phyloP scores from a whole-genome alignment of 116 monocot species.

The Iris pallida region DNA sequence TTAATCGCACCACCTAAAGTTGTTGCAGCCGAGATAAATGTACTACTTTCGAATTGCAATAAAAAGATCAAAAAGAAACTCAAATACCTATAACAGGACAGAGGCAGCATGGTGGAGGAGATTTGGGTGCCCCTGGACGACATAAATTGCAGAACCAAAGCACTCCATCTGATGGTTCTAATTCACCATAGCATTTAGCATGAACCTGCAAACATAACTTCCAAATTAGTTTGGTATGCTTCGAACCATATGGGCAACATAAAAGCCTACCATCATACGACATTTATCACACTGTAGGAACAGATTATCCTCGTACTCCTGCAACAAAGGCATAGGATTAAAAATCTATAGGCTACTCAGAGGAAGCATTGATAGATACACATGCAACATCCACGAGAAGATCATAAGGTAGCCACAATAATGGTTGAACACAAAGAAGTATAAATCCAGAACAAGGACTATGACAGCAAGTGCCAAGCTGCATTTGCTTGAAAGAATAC shows the following conservation, averaged over 20 bases:
- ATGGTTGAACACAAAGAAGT: background rate
- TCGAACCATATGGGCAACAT: background rate
- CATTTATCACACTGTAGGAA: conserved; percentile 99
- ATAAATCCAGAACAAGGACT: background rate
- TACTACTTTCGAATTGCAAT: background rate
- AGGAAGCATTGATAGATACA: background rate
- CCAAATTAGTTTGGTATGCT: conserved; percentile 3
- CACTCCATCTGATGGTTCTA: conserved; percentile 74
- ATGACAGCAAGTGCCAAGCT: background rate
- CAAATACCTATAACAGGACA: conserved; percentile 81
- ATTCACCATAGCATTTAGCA: conserved; percentile 97
- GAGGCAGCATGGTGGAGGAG: conserved; percentile 80
- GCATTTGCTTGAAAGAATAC: conserved; percentile 25
- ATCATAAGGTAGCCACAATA: background rate
- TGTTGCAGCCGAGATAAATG: background rate
- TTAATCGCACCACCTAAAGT: conserved; percentile 90
- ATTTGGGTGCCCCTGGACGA: conserved; percentile 66
- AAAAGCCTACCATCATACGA: conserved; percentile 76
- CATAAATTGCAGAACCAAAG: conserved; percentile 99
- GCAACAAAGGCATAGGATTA: conserved; percentile 16
- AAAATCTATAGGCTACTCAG: background rate
- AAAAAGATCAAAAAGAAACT: background rate
- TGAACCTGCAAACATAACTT: conserved; percentile 56
- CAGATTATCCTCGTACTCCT: conserved; percentile 97
- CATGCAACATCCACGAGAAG: conserved; percentile 1